A percentile compares a stretch with the other conserved stretches of the same genome.
Evolutionary conservation across 345 rosid genomes (phyloP).

Genomic region (Eucalyptus tenuipes): DNA sequence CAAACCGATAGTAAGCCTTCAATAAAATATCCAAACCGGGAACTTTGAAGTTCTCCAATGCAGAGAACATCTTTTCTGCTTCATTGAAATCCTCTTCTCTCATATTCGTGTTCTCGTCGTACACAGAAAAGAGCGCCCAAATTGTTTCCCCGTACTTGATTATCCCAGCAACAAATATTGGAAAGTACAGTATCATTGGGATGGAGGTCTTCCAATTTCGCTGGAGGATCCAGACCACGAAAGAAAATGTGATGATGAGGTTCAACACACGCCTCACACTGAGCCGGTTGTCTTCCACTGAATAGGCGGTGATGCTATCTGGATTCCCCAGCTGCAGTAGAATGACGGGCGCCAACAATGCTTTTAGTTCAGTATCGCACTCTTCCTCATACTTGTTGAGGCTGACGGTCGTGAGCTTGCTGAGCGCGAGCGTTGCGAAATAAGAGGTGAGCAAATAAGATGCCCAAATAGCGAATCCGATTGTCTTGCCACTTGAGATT

Average conservation of each 20-base stretch:
- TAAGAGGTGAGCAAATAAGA: neutral
- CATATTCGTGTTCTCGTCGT: neutral
- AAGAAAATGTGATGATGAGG: neutral
- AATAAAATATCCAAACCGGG: neutral
- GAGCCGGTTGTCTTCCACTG: conserved; percentile 7
- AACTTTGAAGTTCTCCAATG: neutral
- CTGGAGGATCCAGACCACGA: neutral
- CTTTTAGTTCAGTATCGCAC: neutral
- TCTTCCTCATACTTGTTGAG: neutral
- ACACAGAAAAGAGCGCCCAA: neutral
- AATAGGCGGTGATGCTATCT: conserved; percentile 4
- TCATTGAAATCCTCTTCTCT: neutral
- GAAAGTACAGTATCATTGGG: neutral
- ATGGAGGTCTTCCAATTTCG: neutral
- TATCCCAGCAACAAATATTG: neutral
- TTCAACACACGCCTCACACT: neutral
- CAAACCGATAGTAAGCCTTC: neutral
- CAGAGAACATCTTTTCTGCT: neutral
- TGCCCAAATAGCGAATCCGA: neutral
- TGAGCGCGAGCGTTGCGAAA: neutral
- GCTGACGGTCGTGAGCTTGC: neutral
- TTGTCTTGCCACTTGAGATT: neutral
- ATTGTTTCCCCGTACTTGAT: neutral
- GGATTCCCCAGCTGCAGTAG: conserved; percentile 5
- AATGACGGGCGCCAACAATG: conserved; percentile 4